These are phyloP conservation scores for Daucus carota DNA, from an alignment of 129 eudicot species.

Conservation along the genomic window DNA sequence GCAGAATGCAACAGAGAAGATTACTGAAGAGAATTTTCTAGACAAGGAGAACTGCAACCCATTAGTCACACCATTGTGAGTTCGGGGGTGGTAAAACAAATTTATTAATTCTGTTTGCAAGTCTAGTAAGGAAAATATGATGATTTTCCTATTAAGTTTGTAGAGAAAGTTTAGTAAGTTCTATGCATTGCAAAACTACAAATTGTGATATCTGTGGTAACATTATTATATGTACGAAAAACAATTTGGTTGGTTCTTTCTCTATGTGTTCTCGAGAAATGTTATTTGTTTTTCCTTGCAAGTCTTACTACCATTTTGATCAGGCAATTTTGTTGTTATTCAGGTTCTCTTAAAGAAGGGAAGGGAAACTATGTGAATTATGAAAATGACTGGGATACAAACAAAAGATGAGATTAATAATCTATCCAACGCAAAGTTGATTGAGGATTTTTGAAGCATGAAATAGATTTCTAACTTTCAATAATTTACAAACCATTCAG, in stretches of 20 bases:
- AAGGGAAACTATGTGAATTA: background rate
- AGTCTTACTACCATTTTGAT: background rate
- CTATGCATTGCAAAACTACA: background rate
- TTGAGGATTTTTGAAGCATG: background rate
- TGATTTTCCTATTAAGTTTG: conserved; percentile 4
- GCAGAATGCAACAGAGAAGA: conserved; percentile 15
- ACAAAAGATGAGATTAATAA: background rate
- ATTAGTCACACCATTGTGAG: conserved; percentile 10
- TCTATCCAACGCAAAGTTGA: background rate
- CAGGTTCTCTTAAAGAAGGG: background rate
- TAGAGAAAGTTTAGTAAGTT: background rate
- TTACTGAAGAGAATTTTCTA: conserved; percentile 6
- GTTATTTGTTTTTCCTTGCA: background rate
- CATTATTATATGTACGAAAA: background rate
- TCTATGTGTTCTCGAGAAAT: background rate
- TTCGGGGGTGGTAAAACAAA: background rate
- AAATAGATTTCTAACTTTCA: background rate
- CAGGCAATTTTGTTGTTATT: background rate
- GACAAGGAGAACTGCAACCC: conserved; percentile 61
- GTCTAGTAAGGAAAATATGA: conserved; percentile 5
- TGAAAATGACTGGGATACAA: too few relatives aligned
- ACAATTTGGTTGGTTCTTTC: background rate
- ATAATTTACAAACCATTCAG: background rate
- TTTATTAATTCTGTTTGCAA: background rate
- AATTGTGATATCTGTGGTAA: background rate